Base-by-base conservation (phyloP, 495 filamentous ascomycete genomes). In the Penicillium argentinense region DNA sequence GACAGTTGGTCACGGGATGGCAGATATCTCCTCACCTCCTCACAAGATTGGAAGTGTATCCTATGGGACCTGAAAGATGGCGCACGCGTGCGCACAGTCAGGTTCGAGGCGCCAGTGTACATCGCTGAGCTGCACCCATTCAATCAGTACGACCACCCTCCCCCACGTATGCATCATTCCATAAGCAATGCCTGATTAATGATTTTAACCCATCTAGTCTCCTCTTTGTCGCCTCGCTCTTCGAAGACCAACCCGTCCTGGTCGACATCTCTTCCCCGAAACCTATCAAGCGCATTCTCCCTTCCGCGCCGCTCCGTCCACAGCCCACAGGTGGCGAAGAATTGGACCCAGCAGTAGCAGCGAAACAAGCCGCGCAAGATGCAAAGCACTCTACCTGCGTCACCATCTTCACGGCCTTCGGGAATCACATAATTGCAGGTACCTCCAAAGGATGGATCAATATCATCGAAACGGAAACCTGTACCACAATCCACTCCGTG, bases 361-460 rank as follows among this genome's bases (percentile, higher is more conserved):
- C 92, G 53, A 96, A 96, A 57, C 87, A 92, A 60, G 86, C 86
- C 3, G 88, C 88, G 7, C 86, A 92, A 59, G 92, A 97, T 57
- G 90, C 93, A 9, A 96, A 95, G 54, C 88, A 93, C 56, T 87
- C 89, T 39, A 96, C 93, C 1, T 97, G 91, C 23, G 89, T 89
- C 8, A 86, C 90, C 1, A 78, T 95, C 22, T 99, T 96, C 72
- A 91, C 87, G 0, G 79, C 80, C 0, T 74, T 84, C 2, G 93
- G 93, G 16, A 83, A 89, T 37, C 86, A 96, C 64, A 86, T 99
- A 23, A 76, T 97, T 14, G 81, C 91, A 1, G 93, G 89, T 6
- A 97, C 93, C 4, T 95, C 83, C 45, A 96, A 95, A 66, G 93
- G 93, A 22, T 93, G 90, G 78, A 75, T 97, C 49, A 97, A 97